phyloP scores from a whole-genome alignment of 2,329 filamentous ascomycete species.

The Stromatinia cepivora region DNA sequence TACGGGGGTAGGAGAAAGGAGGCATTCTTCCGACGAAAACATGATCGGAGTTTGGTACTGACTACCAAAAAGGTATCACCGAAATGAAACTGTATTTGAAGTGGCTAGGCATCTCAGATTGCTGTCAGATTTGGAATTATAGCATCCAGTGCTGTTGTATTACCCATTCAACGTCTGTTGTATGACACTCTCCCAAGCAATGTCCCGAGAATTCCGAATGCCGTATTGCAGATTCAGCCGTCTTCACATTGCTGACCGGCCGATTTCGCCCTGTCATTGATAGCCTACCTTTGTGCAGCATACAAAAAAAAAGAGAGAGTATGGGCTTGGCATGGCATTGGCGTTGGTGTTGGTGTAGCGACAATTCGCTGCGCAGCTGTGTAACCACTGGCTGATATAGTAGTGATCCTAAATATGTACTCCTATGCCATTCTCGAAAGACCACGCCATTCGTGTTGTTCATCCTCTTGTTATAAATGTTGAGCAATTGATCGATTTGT shows the following conservation, averaged over 20 bases:
- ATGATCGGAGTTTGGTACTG: neutral
- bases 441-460: neutral
- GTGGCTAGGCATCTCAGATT: neutral
- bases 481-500: too few species aligned
- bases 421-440: neutral
- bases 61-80: neutral
- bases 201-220: slow-evolving; percentile 5
- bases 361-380: neutral
- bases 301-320: neutral
- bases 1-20: too few species aligned
- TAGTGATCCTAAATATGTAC: neutral
- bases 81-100: neutral
- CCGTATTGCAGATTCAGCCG: slow-evolving; percentile 4
- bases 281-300: neutral
- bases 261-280: neutral
- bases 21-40: neutral
- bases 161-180: neutral
- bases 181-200: neutral
- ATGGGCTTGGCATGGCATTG: neutral
- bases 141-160: neutral
- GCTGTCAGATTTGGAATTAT: neutral
- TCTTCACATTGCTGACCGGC: neutral
- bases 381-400: neutral
- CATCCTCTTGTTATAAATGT: neutral
- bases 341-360: neutral